Evolutionary conservation across 768 basidiomycete species (phyloP), one percentile per base, ranked within the genome.

Genomic region (Tulasnella sp.): DNA sequence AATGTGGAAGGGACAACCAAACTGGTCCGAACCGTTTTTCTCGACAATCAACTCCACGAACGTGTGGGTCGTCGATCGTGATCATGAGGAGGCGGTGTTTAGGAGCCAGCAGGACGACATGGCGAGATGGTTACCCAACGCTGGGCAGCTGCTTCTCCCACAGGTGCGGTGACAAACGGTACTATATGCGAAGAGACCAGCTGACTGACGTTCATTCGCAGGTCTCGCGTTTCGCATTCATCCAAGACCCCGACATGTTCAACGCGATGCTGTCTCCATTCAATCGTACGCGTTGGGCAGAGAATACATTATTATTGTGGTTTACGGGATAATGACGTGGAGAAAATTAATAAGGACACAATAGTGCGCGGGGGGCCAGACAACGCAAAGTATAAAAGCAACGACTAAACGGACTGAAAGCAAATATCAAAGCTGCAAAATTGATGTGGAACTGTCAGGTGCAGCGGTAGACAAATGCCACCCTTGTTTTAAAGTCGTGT

Each of bases 401-500:
- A 2, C 12, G 8, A 40, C 40, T 40, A 9, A 40, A 9, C 40
- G 40, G 40, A 40, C 17, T 40, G 40, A 9, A 40, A 40, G 40
- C 40, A 40, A 40, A 15, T 40, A 9, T 1, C 1, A 2, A 40
- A 40, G 8, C 40, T 40, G 2, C 11, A 12, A 15, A 45, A 14
- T n/a, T 19, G 45, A 45, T 45, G 15, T 45, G n/a, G n/a, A n/a
- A n/a, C n/a, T n/a, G n/a, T n/a, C n/a, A n/a, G n/a, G n/a, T n/a
- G n/a, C n/a, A n/a, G n/a, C n/a, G n/a, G n/a, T n/a, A n/a, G n/a
- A n/a, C n/a, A n/a, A n/a, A n/a, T n/a, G n/a, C n/a, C 79, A 91
- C 93, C 86, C 94, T 96, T 34, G 90, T 91, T 82, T 93, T 94
- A n/a, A n/a, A n/a, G 85, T 94, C 92, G 91, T 95, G 93, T 80